These are phyloP conservation scores for Hypoxylon sp. DNA, from an alignment of 2,329 filamentous ascomycete species.

Conservation along the genomic window DNA sequence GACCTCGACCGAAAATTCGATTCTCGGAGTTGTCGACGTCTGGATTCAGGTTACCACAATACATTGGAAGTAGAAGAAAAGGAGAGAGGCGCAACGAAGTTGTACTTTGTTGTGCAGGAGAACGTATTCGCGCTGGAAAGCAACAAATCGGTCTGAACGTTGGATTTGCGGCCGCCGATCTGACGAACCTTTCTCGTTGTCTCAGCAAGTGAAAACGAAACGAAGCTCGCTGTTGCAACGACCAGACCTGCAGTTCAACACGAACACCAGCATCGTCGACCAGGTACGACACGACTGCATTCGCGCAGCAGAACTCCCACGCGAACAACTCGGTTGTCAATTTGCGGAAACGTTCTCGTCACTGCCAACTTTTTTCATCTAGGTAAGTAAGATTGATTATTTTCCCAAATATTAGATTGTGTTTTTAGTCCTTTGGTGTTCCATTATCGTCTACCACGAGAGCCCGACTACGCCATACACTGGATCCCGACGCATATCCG, in stretches of 20 bases:
- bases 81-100: conserved; percentile 41
- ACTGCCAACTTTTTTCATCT: conserved; percentile 21
- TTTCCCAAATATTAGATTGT: not conserved
- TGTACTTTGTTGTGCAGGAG: conserved; percentile 42
- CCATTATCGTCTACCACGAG: not conserved
- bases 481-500: conserved; percentile 26
- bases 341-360: conserved; percentile 16
- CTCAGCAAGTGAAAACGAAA: conserved; percentile 26
- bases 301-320: conserved; percentile 20
- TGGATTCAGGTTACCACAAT: conserved; percentile 47
- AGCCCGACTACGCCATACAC: not conserved
- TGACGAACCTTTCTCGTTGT: conserved; percentile 13
- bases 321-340: conserved; percentile 17
- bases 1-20: conserved; percentile 45
- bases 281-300: conserved; percentile 30
- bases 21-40: conserved; percentile 46
- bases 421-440: not conserved
- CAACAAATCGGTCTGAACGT: conserved; percentile 23
- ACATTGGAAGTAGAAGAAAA: conserved; percentile 36
- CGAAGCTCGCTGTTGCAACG: conserved; percentile 18
- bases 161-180: conserved; percentile 8
- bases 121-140: conserved; percentile 34
- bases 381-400: conserved; percentile 23
- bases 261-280: conserved; percentile 25
- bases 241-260: conserved; percentile 27